These are phyloP conservation scores for Tilletia setariae DNA, from an alignment of 1,284 basidiomycete species.

Conservation along the genomic window DNA sequence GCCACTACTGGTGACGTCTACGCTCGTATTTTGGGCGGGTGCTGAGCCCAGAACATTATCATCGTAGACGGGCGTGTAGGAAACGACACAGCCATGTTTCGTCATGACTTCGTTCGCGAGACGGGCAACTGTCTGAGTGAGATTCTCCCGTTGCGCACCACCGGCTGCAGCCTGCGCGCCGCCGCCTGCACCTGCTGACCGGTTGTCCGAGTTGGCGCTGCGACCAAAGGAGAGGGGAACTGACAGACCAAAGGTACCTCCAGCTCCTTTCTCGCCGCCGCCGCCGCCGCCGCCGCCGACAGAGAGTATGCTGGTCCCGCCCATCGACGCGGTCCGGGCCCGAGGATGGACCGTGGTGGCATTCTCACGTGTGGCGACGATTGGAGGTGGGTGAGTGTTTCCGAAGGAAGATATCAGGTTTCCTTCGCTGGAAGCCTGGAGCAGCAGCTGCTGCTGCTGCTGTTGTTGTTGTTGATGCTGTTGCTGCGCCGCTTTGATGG, in stretches of 20 bases:
- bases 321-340: background rate
- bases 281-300: background rate
- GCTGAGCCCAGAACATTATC: conserved; percentile 9
- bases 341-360: conserved; percentile 1
- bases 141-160: conserved; percentile 23
- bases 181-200: background rate
- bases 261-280: background rate
- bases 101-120: conserved; percentile 45
- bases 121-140: conserved; percentile 35
- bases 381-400: background rate
- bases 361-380: background rate
- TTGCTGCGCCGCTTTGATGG: conserved; percentile 1
- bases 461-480: background rate
- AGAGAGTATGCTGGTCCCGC: background rate
- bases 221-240: background rate
- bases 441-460: background rate
- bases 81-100: conserved; percentile 44
- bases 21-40: background rate
- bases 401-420: background rate
- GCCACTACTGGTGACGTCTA: conserved; percentile 25
- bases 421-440: background rate
- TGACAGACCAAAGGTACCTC: background rate
- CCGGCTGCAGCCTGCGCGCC: background rate
- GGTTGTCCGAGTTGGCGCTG: background rate
- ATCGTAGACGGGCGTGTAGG: conserved; percentile 33